These are phyloP conservation scores for Calonectria hongkongensis DNA, from an alignment of 2,329 filamentous ascomycete species.

Conservation along the genomic window DNA sequence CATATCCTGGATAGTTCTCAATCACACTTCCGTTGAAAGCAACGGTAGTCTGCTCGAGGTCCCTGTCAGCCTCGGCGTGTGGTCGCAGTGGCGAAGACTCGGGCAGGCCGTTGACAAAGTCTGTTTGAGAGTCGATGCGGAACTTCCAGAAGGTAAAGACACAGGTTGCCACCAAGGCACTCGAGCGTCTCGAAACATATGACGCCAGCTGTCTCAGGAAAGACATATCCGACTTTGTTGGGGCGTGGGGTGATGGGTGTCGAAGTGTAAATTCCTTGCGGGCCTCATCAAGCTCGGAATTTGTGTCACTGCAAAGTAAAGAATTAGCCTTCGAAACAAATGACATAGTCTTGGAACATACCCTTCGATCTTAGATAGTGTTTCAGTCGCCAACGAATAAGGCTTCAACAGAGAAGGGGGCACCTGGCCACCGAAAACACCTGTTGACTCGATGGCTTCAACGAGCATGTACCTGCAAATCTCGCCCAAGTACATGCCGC, in stretches of 20 bases:
- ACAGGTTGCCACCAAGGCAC: conserved; percentile 75
- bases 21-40: conserved; percentile 88
- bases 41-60: conserved; percentile 73
- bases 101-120: conserved; percentile 57
- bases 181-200: conserved; percentile 74
- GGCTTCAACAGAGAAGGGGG: conserved; percentile 70
- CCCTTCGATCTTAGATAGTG: conserved; percentile 75
- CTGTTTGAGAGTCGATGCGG: conserved; percentile 67
- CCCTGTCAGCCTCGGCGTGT: conserved; percentile 71
- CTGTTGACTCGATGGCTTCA: conserved; percentile 74
- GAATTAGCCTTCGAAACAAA: conserved; percentile 46
- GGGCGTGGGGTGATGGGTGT: conserved; percentile 67
- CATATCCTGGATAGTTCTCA: conserved; percentile 84
- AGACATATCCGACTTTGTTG: conserved; percentile 68
- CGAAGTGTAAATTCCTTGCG: conserved; percentile 68
- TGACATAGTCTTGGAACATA: conserved; percentile 59
- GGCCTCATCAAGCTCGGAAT: conserved; percentile 65
- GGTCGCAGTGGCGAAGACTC: conserved; percentile 59
- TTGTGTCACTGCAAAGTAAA: conserved; percentile 64
- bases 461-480: conserved; percentile 75
- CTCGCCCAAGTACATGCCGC: conserved; percentile 81
- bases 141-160: conserved; percentile 77
- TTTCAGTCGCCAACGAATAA: conserved; percentile 78
- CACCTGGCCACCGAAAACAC: conserved; percentile 73
- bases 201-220: conserved; percentile 72